phyloP scores from a whole-genome alignment of 441 rosid species.

The Pelargonium australe region DNA sequence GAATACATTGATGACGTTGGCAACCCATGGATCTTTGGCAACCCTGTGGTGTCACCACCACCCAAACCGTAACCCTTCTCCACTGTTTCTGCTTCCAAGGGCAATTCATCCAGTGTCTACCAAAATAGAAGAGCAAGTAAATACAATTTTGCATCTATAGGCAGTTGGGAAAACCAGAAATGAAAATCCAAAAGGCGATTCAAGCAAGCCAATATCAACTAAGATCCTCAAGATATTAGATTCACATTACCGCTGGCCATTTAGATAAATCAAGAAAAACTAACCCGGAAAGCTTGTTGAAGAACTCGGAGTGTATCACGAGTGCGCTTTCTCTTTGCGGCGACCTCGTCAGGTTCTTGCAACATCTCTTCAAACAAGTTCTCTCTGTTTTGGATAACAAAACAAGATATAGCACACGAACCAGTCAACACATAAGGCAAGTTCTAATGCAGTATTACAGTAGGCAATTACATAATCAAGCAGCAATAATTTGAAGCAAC shows the following conservation, averaged over 20 bases:
- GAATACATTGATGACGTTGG: conserved; percentile 61
- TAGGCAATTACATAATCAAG: no score
- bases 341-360: conserved; percentile 94
- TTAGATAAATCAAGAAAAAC: conserved; percentile 21
- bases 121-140: not conserved
- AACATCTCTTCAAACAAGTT: conserved; percentile 98
- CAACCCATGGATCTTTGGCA: conserved; percentile 69
- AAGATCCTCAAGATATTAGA: not conserved
- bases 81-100: conserved; percentile 84
- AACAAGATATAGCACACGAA: not conserved
- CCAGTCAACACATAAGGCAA: conserved; percentile 7
- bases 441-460: not conserved
- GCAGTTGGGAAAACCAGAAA: no score
- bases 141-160: not conserved
- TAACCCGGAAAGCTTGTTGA: conserved; percentile 91
- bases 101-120: conserved; percentile 94
- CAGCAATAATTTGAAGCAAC: not conserved
- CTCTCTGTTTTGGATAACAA: conserved; percentile 56
- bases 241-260: not conserved
- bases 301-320: conserved; percentile 82
- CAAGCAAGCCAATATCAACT: not conserved
- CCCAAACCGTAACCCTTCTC: conserved; percentile 75
- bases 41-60: conserved; percentile 61
- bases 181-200: no score
- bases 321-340: conserved; percentile 77